phyloP scores from a whole-genome alignment of 2,329 filamentous ascomycete genomes.

The Blastomyces parvus region DNA sequence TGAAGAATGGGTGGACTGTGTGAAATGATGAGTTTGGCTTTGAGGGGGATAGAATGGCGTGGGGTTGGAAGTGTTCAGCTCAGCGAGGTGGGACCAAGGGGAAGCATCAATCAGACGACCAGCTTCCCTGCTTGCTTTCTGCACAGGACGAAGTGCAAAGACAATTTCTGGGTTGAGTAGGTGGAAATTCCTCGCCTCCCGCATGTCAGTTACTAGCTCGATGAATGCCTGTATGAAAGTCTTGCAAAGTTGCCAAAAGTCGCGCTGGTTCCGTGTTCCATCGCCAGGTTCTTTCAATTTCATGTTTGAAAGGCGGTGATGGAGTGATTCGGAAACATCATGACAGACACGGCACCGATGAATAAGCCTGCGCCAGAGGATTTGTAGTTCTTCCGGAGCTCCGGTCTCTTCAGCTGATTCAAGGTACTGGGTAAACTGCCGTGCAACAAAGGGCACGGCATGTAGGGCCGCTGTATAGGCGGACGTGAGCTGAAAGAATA shows the following conservation, averaged over 20 bases:
- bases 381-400: slow-evolving; percentile 50
- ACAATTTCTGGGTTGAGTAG: slow-evolving; percentile 57
- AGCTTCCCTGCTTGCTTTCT: slow-evolving; percentile 73
- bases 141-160: slow-evolving; percentile 65
- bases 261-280: slow-evolving; percentile 48
- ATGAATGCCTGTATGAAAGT: slow-evolving; percentile 41
- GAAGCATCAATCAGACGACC: slow-evolving; percentile 60
- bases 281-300: slow-evolving; percentile 76
- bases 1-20: slow-evolving; percentile 24
- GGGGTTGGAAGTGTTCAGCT: slow-evolving; percentile 28
- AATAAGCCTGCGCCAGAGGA: slow-evolving; percentile 62
- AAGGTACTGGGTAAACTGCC: slow-evolving; percentile 56
- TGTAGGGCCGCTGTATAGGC: slow-evolving; percentile 65
- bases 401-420: slow-evolving; percentile 54
- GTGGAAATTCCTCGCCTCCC: slow-evolving; percentile 38
- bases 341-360: slow-evolving; percentile 61
- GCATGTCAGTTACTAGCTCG: slow-evolving; percentile 40
- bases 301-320: slow-evolving; percentile 63
- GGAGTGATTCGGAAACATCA: slow-evolving; percentile 63
- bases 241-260: slow-evolving; percentile 63
- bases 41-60: slow-evolving; percentile 23
- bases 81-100: slow-evolving; percentile 51
- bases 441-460: slow-evolving; percentile 59
- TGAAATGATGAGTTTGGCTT: slow-evolving; percentile 18
- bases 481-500: slow-evolving; percentile 65